phyloP scores from a whole-genome alignment of 2,329 filamentous ascomycete genomes.

The Pseudogymnoascus sp. region DNA sequence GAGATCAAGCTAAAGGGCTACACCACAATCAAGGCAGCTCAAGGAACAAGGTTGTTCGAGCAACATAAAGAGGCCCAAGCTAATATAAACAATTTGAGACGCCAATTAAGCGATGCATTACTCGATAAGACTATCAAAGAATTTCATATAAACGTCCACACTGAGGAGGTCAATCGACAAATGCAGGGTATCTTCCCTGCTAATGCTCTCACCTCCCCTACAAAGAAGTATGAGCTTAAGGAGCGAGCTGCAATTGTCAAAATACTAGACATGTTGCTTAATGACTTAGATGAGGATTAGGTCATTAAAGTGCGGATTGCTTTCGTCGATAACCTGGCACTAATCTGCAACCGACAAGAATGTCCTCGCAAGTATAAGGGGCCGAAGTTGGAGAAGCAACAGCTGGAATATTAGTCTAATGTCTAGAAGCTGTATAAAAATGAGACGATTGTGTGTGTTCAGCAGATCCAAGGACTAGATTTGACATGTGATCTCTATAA shows the following conservation, averaged over 20 bases:
- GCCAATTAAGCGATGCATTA: conserved; percentile 14
- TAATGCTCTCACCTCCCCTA: conserved; percentile 16
- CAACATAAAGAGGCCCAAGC: conserved; percentile 15
- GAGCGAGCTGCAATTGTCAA: conserved; percentile 19
- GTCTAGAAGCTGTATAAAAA: neutral
- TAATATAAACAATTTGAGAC: conserved; percentile 18
- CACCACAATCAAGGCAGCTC: conserved; percentile 17
- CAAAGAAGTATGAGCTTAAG: conserved; percentile 20
- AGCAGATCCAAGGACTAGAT: neutral
- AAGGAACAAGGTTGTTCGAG: conserved; percentile 13
- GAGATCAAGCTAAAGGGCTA: conserved; percentile 18
- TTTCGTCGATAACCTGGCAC: conserved; percentile 16
- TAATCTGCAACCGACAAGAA: conserved; percentile 18
- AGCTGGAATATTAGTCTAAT: neutral
- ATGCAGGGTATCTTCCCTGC: conserved; percentile 18
- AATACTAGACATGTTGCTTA: conserved; percentile 19
- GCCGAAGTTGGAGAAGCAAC: neutral
- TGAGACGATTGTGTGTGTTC: neutral
- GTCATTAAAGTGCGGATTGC: conserved; percentile 17
- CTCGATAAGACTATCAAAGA: conserved; percentile 19
- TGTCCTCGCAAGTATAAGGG: conserved; percentile 17
- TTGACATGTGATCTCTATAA: neutral
- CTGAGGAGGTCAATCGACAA: conserved; percentile 19
- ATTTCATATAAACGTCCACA: conserved; percentile 20
- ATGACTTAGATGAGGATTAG: conserved; percentile 17